These are phyloP conservation scores for Colletotrichum melonis DNA, from an alignment of 2,329 filamentous ascomycete species.

Conservation along the genomic window DNA sequence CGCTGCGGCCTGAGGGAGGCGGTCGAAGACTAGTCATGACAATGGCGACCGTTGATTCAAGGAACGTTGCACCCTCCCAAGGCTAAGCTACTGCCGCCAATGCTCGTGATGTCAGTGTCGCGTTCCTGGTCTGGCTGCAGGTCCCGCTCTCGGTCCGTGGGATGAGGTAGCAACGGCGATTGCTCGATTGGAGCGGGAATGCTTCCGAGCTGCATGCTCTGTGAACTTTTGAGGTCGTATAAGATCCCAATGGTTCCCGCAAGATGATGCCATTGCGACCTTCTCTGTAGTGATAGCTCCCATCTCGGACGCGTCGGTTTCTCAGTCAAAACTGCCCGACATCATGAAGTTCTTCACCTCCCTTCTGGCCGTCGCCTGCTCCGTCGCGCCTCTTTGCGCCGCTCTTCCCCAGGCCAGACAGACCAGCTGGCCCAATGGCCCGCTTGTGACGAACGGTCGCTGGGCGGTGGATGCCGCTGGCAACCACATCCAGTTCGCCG, in stretches of 20 bases:
- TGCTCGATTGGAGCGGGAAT: neutral
- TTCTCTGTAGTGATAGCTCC: neutral
- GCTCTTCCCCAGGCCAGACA: slow-evolving; percentile 24
- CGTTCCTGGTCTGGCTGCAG: slow-evolving; percentile 12
- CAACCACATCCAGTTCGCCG: slow-evolving; percentile 60
- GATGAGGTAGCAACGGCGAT: neutral
- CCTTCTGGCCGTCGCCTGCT: slow-evolving; percentile 34
- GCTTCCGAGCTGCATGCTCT: neutral
- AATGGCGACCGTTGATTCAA: neutral
- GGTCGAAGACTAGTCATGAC: slow-evolving; percentile 20
- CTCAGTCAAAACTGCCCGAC: neutral
- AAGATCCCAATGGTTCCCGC: neutral
- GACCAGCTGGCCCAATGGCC: slow-evolving; percentile 53
- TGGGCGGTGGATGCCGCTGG: slow-evolving; percentile 56
- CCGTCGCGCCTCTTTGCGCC: slow-evolving; percentile 18
- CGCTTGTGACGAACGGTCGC: slow-evolving; percentile 53
- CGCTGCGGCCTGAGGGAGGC: slow-evolving; percentile 18
- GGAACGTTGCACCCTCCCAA: neutral
- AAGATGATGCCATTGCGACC: neutral
- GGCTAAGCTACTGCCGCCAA: neutral
- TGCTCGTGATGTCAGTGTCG: slow-evolving; percentile 32
- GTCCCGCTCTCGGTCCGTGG: slow-evolving; percentile 23
- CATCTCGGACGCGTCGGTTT: neutral
- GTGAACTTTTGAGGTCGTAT: neutral
- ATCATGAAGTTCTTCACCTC: slow-evolving; percentile 37